Evolutionary conservation across 2,329 filamentous ascomycete genomes (phyloP).

Genomic region (Pseudogymnoascus sp.): DNA sequence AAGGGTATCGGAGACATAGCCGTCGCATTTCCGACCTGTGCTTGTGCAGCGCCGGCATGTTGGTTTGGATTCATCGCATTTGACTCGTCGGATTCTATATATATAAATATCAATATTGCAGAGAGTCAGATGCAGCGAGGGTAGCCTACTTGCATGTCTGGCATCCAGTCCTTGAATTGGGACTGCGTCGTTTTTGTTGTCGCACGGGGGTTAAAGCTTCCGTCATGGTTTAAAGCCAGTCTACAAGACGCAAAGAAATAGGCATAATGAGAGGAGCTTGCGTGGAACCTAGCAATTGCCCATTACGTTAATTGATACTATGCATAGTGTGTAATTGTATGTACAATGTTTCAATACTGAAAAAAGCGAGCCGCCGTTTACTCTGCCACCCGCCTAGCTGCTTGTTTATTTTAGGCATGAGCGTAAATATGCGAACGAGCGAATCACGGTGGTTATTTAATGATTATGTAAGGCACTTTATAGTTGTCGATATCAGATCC

Average conservation of each 20-base stretch:
- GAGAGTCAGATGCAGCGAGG: neutral
- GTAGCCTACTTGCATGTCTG: constrained; percentile 23
- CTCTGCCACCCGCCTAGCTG: neutral
- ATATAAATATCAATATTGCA: constrained; percentile 9
- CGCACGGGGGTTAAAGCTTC: neutral
- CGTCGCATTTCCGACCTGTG: constrained; percentile 24
- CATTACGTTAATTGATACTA: neutral
- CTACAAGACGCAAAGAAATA: neutral
- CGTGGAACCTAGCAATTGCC: neutral
- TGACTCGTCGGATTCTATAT: constrained; percentile 25
- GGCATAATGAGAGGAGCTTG: neutral
- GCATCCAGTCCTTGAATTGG: constrained; percentile 19
- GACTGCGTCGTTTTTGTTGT: neutral
- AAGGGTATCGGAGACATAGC: constrained; percentile 15
- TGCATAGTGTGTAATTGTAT: neutral
- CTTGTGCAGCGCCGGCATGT: constrained; percentile 24
- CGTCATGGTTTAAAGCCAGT: neutral
- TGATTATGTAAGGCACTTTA: neutral
- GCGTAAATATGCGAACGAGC: neutral
- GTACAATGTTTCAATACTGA: neutral
- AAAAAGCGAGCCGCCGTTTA: neutral
- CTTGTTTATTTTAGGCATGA: neutral
- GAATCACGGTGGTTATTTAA: neutral
- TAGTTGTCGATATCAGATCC: neutral
- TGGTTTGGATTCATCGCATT: constrained; percentile 27